These are phyloP conservation scores for Laguncularia racemosa DNA, from an alignment of 345 rosid genomes.

Conservation along the genomic window DNA sequence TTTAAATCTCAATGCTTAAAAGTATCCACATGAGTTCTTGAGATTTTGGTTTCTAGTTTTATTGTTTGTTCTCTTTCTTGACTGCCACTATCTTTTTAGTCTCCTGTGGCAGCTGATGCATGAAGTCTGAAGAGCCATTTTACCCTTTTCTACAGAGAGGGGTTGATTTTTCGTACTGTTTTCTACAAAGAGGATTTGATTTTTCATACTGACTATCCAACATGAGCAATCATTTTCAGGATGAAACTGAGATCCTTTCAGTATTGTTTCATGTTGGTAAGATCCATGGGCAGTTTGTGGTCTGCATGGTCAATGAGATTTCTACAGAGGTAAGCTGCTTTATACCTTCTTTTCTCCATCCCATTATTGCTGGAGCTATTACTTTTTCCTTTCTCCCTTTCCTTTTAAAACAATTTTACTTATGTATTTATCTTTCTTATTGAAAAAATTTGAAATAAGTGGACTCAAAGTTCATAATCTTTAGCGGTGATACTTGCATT, in stretches of 20 bases:
- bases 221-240: constrained; percentile 30
- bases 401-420: no score
- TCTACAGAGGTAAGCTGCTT: constrained; percentile 45
- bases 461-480: no score
- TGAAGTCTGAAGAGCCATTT: background rate
- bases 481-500: no score
- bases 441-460: no score
- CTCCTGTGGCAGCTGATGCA: background rate
- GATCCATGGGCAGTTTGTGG: constrained; percentile 54
- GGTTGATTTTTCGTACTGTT: background rate
- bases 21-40: background rate
- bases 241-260: constrained; percentile 66
- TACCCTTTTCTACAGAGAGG: background rate
- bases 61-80: background rate
- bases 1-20: background rate
- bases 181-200: background rate
- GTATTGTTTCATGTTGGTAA: constrained; percentile 64
- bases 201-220: background rate
- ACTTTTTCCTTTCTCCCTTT: no score
- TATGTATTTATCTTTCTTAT: no score
- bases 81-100: background rate
- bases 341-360: constrained; percentile 7
- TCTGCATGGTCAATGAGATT: constrained; percentile 39
- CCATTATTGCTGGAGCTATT: background rate
- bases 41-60: constrained; percentile 1